Evolutionary conservation across 768 basidiomycete species (phyloP), one percentile per base, ranked within the genome.

Genomic region (Boletus rubropictus): DNA sequence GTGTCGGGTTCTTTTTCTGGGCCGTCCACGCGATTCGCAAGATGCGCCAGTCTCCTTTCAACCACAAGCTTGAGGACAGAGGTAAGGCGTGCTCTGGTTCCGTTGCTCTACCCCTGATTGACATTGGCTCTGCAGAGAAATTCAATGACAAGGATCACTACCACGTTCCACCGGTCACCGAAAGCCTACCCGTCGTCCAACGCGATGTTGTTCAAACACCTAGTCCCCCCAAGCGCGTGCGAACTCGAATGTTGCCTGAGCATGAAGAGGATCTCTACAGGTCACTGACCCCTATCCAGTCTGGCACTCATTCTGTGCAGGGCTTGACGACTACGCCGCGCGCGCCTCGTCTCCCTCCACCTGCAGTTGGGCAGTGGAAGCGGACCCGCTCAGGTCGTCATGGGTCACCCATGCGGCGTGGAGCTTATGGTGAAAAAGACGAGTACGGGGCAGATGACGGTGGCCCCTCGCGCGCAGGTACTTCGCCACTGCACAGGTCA

Each of bases 1-100:
- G 50, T 1, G 2, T 62, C 2, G 58, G 59, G 2, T 60, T 55
- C 31, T 17, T 58, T 15, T 28, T 50, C 46, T 61, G 53, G 59
- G 22, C 31, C 31, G 50, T 61, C 12, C 59, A 60, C 14, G 58
- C 50, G 0, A 22, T 60, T 21, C 53, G 45, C 17, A 60, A 62
- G 46, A 62, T 56, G 50, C 28, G 49, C 33, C 12, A 46, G 4
- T 45, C 32, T n/a, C 53, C 51, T 5, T 56, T 55, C 40, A 34
- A 42, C 41, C 8, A 36, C 12, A 7, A 9, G 7, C 2, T 4
- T 1, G 44, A 49, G 15, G 29, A 46, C 5, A 39, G 47, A 11
- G 45, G 60, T 51, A 20, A 34, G 10, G 21, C 7, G n/a, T 33
- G 2, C 7, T 12, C 15, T 0, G 3, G 3, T 44, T n/a, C 25